Percentiles rank a stretch among this genome's conserved stretches.
These are phyloP conservation scores for Rhodotorula toruloides DNA, from an alignment of 768 basidiomycete species.

Conservation along the genomic window DNA sequence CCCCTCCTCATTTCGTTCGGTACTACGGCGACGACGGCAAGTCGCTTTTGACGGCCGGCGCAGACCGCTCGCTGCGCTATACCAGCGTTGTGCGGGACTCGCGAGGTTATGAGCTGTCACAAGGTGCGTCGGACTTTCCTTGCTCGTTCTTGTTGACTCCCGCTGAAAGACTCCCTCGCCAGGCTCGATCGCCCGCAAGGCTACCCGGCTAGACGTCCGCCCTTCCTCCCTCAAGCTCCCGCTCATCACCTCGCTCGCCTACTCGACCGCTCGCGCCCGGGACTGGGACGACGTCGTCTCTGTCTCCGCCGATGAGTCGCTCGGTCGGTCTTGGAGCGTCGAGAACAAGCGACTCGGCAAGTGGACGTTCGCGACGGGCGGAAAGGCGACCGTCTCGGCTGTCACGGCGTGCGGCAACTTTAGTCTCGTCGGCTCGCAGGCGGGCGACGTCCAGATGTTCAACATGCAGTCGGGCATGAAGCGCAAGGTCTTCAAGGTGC, in stretches of 20 bases:
- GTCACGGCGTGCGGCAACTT: conserved; percentile 96
- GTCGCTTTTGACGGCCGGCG: conserved; percentile 71
- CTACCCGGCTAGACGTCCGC: conserved; percentile 69
- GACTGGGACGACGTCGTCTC: conserved; percentile 98
- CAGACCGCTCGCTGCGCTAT: conserved; percentile 80
- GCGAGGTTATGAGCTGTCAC: conserved; percentile 86
- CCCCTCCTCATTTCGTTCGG: conserved; percentile 82
- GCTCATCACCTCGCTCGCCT: conserved; percentile 68
- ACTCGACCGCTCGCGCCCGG: conserved; percentile 68
- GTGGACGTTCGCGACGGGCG: conserved; percentile 60
- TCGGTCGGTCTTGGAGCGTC: conserved; percentile 83
- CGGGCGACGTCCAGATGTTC: conserved; percentile 79
- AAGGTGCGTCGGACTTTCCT: conserved; percentile 55
- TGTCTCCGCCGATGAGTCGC: conserved; percentile 74
- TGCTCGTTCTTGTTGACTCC: neutral
- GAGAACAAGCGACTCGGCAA: conserved; percentile 74
- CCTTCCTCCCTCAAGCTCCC: conserved; percentile 78
- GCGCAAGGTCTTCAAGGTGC: conserved; percentile 61
- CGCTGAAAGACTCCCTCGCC: neutral
- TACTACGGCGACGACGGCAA: conserved; percentile 99
- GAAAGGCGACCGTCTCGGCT: conserved; percentile 59
- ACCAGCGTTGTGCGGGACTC: conserved; percentile 94
- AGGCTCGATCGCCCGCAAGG: conserved; percentile 81
- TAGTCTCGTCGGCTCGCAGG: conserved; percentile 75
- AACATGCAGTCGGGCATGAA: conserved; percentile 93